Conservation (phyloP, 2,329 filamentous ascomycete species). For the Nemania sp. region DNA sequence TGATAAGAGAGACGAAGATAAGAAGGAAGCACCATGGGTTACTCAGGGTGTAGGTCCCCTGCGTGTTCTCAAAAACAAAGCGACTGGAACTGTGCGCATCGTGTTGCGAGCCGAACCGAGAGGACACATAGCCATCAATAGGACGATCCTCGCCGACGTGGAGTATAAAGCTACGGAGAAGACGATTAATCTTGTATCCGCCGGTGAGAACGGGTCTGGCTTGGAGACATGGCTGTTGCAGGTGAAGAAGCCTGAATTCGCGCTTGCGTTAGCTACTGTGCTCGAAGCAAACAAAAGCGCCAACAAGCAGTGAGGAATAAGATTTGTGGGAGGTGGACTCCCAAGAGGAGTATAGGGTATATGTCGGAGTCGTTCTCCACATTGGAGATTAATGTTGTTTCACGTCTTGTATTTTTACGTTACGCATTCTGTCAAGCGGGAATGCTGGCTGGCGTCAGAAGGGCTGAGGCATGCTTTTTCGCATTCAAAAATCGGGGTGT, state of each 20-base stretch:
- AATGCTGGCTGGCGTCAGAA: slow-evolving; percentile 8
- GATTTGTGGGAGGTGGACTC: not conserved
- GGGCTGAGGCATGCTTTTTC: slow-evolving; percentile 10
- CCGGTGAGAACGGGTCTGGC: slow-evolving; percentile 60
- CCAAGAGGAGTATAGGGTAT: not conserved
- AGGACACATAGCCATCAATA: slow-evolving; percentile 75
- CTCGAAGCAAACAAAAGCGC: slow-evolving; percentile 60
- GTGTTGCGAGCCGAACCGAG: slow-evolving; percentile 76
- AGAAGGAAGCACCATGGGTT: slow-evolving; percentile 65
- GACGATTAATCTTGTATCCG: slow-evolving; percentile 62
- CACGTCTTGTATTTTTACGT: slow-evolving; percentile 11
- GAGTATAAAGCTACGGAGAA: slow-evolving; percentile 66
- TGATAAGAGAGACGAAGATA: slow-evolving; percentile 50
- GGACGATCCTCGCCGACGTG: slow-evolving; percentile 62
- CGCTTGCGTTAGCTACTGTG: slow-evolving; percentile 55
- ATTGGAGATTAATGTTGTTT: not conserved
- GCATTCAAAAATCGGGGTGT: slow-evolving; percentile 19
- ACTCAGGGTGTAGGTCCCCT: slow-evolving; percentile 73
- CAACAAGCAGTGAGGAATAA: slow-evolving; percentile 53
- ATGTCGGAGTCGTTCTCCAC: not conserved
- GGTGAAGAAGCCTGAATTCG: slow-evolving; percentile 61
- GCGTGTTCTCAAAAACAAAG: slow-evolving; percentile 74
- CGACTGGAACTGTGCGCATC: slow-evolving; percentile 67
- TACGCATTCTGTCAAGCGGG: slow-evolving; percentile 18
- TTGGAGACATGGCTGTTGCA: slow-evolving; percentile 74